Percentiles rank a stretch among this genome's conserved stretches.
phyloP scores from a whole-genome alignment of 208 protist genomes.

The Crithidia thermophila region DNA sequence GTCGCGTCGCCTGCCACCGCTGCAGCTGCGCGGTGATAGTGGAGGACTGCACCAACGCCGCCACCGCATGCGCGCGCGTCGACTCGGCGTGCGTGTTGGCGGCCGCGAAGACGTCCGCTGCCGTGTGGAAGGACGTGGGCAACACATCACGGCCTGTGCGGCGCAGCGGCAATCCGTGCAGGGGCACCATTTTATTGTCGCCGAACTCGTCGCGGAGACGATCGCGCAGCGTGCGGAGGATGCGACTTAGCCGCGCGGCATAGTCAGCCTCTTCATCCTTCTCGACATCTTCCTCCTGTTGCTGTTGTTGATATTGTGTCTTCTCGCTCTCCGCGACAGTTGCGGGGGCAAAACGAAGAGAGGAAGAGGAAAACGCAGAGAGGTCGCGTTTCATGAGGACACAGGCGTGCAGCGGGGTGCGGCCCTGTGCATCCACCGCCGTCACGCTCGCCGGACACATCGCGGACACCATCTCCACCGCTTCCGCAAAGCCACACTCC shows the following conservation, averaged over 20 bases:
- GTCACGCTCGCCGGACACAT: conserved; percentile 29
- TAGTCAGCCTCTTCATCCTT: not conserved
- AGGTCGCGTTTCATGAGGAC: conserved; percentile 16
- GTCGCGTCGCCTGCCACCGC: conserved; percentile 30
- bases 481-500: conserved; percentile 43
- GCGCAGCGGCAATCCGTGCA: conserved; percentile 15
- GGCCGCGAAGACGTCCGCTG: not conserved
- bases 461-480: conserved; percentile 39
- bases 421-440: conserved; percentile 54
- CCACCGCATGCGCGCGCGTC: not conserved
- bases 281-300: conserved; percentile 4
- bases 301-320: not conserved
- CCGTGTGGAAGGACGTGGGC: conserved; percentile 1
- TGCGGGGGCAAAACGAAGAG: too few species aligned
- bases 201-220: not conserved
- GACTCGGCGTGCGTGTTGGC: not conserved
- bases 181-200: not conserved
- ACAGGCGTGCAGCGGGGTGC: conserved; percentile 57
- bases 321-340: too few species aligned
- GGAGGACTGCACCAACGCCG: conserved; percentile 21
- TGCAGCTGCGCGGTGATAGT: conserved; percentile 38
- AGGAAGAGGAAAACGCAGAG: not conserved
- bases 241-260: conserved; percentile 6
- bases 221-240: conserved; percentile 15
- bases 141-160: conserved; percentile 12